Conservation (phyloP, 345 rosid genomes). For the Lepidium africanum region DNA sequence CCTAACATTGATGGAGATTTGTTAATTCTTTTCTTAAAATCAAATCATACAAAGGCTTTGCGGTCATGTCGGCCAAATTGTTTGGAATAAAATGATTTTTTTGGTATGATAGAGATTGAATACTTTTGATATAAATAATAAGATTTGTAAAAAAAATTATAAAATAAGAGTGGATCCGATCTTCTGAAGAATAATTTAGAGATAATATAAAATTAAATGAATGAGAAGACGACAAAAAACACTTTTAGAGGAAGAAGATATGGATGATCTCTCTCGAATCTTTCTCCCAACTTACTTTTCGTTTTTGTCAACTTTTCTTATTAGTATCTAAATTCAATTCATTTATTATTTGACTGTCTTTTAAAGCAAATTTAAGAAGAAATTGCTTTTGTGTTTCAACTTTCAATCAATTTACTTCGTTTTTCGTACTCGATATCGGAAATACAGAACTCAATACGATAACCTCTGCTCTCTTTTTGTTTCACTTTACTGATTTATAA, state of each 20-base stretch:
- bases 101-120: neutral
- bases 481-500: too few relatives aligned
- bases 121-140: conserved; percentile 5
- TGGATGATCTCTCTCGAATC: conserved; percentile 27
- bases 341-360: neutral
- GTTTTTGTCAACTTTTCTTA: neutral
- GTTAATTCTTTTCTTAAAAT: neutral
- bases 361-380: neutral
- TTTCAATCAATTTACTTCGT: neutral
- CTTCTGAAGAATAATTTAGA: neutral
- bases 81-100: neutral
- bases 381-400: neutral
- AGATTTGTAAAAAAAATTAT: too few relatives aligned
- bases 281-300: neutral
- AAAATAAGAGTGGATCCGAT: conserved; percentile 9
- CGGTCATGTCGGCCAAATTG: conserved; percentile 18
- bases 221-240: conserved; percentile 22
- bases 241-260: conserved; percentile 30
- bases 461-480: too few relatives aligned
- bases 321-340: neutral
- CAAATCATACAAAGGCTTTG: neutral
- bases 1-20: neutral
- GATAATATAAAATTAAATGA: conserved; percentile 1
- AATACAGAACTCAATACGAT: neutral
- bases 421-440: neutral